phyloP scores from a whole-genome alignment of 345 rosid species.

The Populus deltoides region DNA sequence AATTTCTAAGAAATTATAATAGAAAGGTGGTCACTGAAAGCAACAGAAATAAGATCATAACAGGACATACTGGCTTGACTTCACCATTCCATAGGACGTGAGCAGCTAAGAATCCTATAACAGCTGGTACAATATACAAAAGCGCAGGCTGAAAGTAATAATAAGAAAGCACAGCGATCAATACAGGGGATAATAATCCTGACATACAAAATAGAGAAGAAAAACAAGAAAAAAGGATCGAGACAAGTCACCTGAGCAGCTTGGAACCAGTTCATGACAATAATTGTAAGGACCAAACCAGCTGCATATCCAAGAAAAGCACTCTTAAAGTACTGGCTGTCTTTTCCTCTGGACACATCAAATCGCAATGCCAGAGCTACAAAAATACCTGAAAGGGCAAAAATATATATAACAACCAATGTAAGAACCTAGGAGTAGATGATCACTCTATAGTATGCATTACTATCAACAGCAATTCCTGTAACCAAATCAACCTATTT shows the following conservation, averaged over 20 bases:
- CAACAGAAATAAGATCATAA: neutral
- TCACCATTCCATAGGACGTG: conserved; percentile 95
- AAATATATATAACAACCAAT: neutral
- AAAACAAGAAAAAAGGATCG: neutral
- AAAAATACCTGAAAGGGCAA: conserved; percentile 65
- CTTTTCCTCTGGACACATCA: conserved; percentile 87
- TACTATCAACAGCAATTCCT: neutral
- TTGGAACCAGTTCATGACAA: conserved; percentile 99
- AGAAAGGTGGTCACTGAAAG: neutral
- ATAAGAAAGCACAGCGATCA: neutral
- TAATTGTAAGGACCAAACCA: conserved; percentile 79
- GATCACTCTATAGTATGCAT: neutral
- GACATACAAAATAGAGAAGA: neutral
- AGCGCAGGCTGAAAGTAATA: conserved; percentile 78
- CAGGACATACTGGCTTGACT: conserved; percentile 79
- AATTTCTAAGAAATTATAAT: neutral
- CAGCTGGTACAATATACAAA: conserved; percentile 89
- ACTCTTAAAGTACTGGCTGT: conserved; percentile 87
- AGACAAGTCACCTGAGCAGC: conserved; percentile 81
- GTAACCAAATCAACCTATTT: neutral
- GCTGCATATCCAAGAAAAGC: conserved; percentile 78
- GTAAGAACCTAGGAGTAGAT: neutral
- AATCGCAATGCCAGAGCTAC: conserved; percentile 93
- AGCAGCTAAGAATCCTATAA: conserved; percentile 82
- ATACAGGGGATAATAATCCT: neutral